Evolutionary conservation across 805 yeast species (phyloP).

Genomic region (Candida ficus): DNA sequence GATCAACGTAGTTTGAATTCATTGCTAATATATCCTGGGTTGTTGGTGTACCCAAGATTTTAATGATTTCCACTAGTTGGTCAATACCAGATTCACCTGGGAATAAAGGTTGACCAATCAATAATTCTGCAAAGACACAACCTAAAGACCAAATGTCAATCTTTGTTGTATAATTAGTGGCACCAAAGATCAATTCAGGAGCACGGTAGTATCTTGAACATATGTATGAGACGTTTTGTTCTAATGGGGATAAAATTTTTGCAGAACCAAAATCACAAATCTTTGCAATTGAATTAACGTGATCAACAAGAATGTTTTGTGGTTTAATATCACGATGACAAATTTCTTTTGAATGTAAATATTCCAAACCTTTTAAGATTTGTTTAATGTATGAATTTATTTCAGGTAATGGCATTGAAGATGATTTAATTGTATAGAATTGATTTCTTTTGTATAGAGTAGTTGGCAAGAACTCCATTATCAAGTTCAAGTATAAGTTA

Average conservation of each 20-base stretch:
- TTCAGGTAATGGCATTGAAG: conserved; percentile 84
- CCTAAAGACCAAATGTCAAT: conserved; percentile 98
- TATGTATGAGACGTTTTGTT: conserved; percentile 93
- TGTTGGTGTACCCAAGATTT: conserved; percentile 92
- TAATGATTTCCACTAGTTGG: conserved; percentile 93
- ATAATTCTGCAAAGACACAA: conserved; percentile 95
- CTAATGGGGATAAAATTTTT: conserved; percentile 79
- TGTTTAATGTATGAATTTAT: conserved; percentile 81
- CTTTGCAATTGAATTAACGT: conserved; percentile 77
- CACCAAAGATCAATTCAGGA: conserved; percentile 96
- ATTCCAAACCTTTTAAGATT: conserved; percentile 69
- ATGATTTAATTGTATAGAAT: conserved; percentile 69
- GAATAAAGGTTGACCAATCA: conserved; percentile 92
- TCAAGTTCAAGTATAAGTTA: conserved; percentile 82
- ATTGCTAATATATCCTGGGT: conserved; percentile 86
- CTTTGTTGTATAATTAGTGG: conserved; percentile 92
- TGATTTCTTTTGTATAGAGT: conserved; percentile 88
- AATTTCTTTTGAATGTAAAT: conserved; percentile 70
- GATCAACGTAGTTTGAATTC: conserved; percentile 98
- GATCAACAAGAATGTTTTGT: conserved; percentile 83
- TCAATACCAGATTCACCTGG: conserved; percentile 98
- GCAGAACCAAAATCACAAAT: conserved; percentile 97
- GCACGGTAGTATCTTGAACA: conserved; percentile 97
- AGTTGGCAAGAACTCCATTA: conserved; percentile 92
- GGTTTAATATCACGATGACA: conserved; percentile 96